phyloP scores from a whole-genome alignment of 2,329 filamentous ascomycete genomes.

The Fusarium pininemorale region DNA sequence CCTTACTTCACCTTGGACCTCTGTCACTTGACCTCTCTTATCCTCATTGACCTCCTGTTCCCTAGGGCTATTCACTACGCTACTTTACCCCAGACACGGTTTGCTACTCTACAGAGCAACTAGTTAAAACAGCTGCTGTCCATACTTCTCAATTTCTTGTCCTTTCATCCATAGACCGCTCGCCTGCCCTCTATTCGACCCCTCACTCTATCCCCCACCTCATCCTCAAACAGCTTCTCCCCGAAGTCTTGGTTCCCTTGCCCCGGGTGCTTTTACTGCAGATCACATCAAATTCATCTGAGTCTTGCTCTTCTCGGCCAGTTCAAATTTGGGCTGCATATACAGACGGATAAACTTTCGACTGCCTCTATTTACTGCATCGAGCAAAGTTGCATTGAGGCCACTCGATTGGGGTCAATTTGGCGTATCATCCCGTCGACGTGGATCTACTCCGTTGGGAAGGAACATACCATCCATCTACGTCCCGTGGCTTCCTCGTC shows the following conservation, averaged over 20 bases:
- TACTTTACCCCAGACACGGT: not conserved
- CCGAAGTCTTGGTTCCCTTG: constrained; percentile 37
- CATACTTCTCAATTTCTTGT: constrained; percentile 7
- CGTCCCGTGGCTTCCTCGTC: constrained; percentile 11
- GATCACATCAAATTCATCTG: constrained; percentile 24
- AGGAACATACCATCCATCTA: constrained; percentile 14
- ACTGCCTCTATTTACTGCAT: constrained; percentile 1
- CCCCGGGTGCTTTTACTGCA: constrained; percentile 31
- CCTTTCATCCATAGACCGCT: constrained; percentile 20
- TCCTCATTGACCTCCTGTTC: constrained; percentile 9
- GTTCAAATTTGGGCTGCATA: not conserved
- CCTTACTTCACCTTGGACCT: constrained; percentile 20
- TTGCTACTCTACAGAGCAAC: constrained; percentile 9
- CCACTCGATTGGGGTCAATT: not conserved
- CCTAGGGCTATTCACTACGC: not conserved
- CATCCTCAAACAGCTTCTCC: constrained; percentile 26
- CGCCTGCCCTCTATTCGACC: constrained; percentile 9
- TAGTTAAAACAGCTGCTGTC: constrained; percentile 14
- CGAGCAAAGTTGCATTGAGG: not conserved
- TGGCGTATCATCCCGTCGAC: constrained; percentile 1
- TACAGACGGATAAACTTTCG: not conserved
- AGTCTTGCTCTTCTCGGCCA: constrained; percentile 5
- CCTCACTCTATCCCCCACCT: constrained; percentile 31
- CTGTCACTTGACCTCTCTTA: constrained; percentile 16
- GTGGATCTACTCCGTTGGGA: not conserved